Percentiles rank a stretch among this genome's conserved stretches.
Conservation (phyloP, 2,329 filamentous ascomycete genomes). For the Phialophora tarda region DNA sequence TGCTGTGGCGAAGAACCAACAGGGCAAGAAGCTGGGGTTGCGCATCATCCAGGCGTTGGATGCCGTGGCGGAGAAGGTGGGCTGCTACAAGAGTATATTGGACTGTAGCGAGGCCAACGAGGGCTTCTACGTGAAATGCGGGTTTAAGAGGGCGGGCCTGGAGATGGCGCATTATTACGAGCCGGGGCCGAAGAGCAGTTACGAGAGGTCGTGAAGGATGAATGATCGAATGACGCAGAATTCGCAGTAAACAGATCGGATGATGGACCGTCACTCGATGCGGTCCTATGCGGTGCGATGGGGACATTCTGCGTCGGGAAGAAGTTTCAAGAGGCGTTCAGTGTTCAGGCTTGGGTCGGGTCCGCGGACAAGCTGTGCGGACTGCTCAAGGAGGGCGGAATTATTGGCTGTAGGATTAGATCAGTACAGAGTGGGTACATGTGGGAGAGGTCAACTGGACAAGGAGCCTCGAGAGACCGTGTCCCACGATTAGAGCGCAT, state of each 20-base stretch:
- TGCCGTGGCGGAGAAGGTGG: constrained; percentile 81
- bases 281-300: background rate
- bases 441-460: background rate
- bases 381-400: background rate
- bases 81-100: constrained; percentile 96
- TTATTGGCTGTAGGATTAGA: background rate
- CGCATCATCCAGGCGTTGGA: constrained; percentile 93
- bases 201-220: constrained; percentile 17
- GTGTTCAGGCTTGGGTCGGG: background rate
- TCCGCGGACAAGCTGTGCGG: background rate
- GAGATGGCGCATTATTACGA: constrained; percentile 96
- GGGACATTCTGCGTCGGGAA: background rate
- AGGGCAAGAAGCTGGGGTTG: constrained; percentile 94
- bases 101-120: constrained; percentile 97
- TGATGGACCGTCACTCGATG: background rate
- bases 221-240: background rate
- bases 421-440: background rate
- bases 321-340: background rate
- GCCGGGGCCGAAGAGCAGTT: constrained; percentile 21
- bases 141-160: constrained; percentile 86
- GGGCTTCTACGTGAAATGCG: constrained; percentile 98
- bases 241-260: background rate
- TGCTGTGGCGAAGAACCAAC: constrained; percentile 90
- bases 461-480: background rate
- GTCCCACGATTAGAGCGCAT: background rate